These are phyloP conservation scores for Jasminum sambac DNA, from an alignment of 257 asterid species.

Conservation along the genomic window DNA sequence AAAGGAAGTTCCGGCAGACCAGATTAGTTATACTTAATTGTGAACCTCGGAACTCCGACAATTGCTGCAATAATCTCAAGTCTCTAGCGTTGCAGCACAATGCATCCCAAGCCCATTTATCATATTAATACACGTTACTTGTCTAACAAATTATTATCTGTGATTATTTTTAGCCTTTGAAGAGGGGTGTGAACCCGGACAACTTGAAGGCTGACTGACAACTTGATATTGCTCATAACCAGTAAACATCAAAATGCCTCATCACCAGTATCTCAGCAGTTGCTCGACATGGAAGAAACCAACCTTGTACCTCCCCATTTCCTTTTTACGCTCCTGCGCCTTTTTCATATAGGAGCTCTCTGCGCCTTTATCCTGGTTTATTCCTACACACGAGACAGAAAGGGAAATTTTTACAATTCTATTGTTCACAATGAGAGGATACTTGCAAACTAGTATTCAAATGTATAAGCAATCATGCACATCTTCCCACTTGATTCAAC, in stretches of 20 bases:
- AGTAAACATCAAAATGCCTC: constrained; percentile 13
- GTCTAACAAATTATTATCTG: constrained; percentile 2
- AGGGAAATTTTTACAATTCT: not conserved
- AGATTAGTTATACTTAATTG: constrained; percentile 15
- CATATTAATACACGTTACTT: constrained; percentile 1
- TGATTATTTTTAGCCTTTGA: constrained; percentile 15
- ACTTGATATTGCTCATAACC: constrained; percentile 17
- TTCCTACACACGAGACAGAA: constrained; percentile 40
- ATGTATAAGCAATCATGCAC: constrained; percentile 12
- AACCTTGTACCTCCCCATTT: constrained; percentile 74
- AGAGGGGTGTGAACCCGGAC: constrained; percentile 9
- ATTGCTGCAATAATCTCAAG: constrained; percentile 14
- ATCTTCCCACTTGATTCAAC: constrained; percentile 17
- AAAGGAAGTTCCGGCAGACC: constrained; percentile 6
- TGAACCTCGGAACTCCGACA: constrained; percentile 11
- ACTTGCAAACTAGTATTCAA: constrained; percentile 18
- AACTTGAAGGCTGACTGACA: constrained; percentile 11
- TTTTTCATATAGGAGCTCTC: constrained; percentile 62
- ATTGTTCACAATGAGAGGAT: constrained; percentile 16
- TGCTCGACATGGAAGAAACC: constrained; percentile 20
- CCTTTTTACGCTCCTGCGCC: constrained; percentile 64
- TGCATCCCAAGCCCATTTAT: constrained; percentile 1
- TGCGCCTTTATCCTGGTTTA: constrained; percentile 40
- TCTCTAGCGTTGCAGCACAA: constrained; percentile 12
- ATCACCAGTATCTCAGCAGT: constrained; percentile 14